Base-by-base conservation (phyloP, 2,329 filamentous ascomycete genomes). In the Penicillium sp. region DNA sequence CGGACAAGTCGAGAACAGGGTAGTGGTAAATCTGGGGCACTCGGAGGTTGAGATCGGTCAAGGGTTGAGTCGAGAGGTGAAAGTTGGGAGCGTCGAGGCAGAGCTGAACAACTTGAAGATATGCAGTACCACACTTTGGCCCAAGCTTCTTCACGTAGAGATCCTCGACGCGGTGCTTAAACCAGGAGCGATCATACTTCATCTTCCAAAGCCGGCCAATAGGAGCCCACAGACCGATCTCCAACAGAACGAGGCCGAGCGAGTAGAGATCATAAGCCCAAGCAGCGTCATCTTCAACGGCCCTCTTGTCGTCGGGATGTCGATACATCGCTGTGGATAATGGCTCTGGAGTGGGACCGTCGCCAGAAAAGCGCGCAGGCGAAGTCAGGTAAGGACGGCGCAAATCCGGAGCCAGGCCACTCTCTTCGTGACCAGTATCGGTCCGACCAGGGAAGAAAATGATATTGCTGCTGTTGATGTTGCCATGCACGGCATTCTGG, bases 401-500 rank as follows among this genome's bases (percentile, higher is more conserved):
- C 50, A 87, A 75, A 46, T 82, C 78, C 50, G 74, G 73, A 22
- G 69, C 73, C 67, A 72, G 69, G 46, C 69, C 73, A 41, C 69
- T 71, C 60, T 73, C 77, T 62, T 74, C 69, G 55, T 70, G 66
- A 49, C 66, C 66, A 3, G 72, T 66, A 47, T 69, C 71, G n/a
- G 69, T 72, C 16, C 72, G 61, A 4, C 71, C 75, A 2, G 73
- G 79, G 55, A 87, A 84, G 35, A 88, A 83, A 16, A 88, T 75
- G 31, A 88, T 79, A 66, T 87, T 88, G 70, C 81, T 85, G 74
- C 85, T 87, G 71, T 87, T 88, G 66, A 89, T 82, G 64, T 87
- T 85, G 51, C 85, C 83, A 72, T 88, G 86, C 6, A 83, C 78
- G 18, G 85, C 74, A 41, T 83, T 81, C 59, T 83, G 81, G 40